Conservation (phyloP, 2,329 filamentous ascomycete genomes). For the Hypocreales sp. region DNA sequence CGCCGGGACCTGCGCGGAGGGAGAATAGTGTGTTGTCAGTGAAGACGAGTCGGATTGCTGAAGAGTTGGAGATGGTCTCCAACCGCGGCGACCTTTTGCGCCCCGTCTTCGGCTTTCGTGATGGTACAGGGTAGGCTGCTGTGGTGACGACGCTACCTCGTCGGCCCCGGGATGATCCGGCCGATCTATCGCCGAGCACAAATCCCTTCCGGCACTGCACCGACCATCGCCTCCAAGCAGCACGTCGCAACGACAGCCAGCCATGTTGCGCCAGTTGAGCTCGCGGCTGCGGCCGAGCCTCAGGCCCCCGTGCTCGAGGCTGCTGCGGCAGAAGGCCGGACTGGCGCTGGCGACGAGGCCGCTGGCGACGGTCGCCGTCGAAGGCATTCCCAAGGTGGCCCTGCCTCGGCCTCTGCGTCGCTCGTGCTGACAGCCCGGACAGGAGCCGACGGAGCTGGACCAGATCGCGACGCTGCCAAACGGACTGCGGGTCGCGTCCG, state of each 20-base stretch:
- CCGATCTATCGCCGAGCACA: slow-evolving; percentile 10
- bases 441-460: slow-evolving; percentile 74
- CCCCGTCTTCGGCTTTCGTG: too few relatives aligned
- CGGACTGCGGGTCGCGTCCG: slow-evolving; percentile 85
- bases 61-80: too few relatives aligned
- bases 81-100: too few relatives aligned
- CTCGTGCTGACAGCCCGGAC: too few relatives aligned
- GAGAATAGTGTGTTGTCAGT: too few relatives aligned
- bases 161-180: slow-evolving; percentile 6
- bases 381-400: slow-evolving; percentile 19
- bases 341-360: slow-evolving; percentile 9
- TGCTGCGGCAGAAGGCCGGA: slow-evolving; percentile 9
- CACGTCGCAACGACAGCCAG: neutral
- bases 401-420: neutral
- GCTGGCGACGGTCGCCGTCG: slow-evolving; percentile 18
- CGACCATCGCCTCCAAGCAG: neutral
- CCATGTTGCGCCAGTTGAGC: slow-evolving; percentile 21
- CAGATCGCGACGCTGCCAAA: slow-evolving; percentile 79
- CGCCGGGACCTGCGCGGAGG: too few relatives aligned
- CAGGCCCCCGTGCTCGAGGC: slow-evolving; percentile 9
- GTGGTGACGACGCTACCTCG: too few relatives aligned
- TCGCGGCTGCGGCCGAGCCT: slow-evolving; percentile 14
- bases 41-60: too few relatives aligned
- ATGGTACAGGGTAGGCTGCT: too few relatives aligned
- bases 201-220: too few relatives aligned